phyloP scores from a whole-genome alignment of 2,329 filamentous ascomycete species.

The Alternaria sp. region DNA sequence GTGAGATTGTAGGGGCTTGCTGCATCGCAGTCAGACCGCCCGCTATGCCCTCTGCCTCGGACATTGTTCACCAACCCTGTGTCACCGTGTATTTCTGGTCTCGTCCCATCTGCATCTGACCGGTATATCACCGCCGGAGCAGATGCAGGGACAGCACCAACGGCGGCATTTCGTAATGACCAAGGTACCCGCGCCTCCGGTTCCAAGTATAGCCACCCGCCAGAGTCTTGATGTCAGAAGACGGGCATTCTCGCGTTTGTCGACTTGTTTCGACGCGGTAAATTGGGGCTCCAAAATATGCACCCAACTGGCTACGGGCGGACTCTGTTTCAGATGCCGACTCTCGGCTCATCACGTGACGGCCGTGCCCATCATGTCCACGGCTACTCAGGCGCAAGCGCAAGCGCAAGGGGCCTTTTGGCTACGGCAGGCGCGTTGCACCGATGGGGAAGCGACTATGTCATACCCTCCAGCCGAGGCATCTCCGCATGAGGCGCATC shows the following conservation, averaged over 20 bases:
- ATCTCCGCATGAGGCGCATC: not conserved
- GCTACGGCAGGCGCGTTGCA: conserved; percentile 14
- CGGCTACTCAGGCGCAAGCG: not conserved
- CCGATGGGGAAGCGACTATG: conserved; percentile 13
- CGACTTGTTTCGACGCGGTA: not conserved
- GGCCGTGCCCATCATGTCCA: not conserved
- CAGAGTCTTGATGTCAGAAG: not conserved
- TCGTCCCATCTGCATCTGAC: conserved; percentile 6
- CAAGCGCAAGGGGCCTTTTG: not conserved
- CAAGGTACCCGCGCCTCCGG: conserved; percentile 4
- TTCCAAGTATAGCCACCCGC: conserved; percentile 1
- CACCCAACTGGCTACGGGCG: conserved; percentile 16
- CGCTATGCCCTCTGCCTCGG: not conserved
- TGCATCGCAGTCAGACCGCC: conserved; percentile 7
- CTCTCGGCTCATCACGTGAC: conserved; percentile 3
- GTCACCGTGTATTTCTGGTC: conserved; percentile 1
- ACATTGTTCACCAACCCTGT: not conserved
- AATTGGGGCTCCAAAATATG: conserved; percentile 17
- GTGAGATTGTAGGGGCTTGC: conserved; percentile 14
- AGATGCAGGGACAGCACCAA: conserved; percentile 22
- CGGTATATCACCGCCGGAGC: conserved; percentile 5
- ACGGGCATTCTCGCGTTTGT: not conserved
- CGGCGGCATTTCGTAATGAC: conserved; percentile 4
- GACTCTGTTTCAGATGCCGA: conserved; percentile 16
- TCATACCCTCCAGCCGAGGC: conserved; percentile 23